Evolutionary conservation across 2,329 filamentous ascomycete genomes (phyloP).

Genomic region (Penicillium sp.): DNA sequence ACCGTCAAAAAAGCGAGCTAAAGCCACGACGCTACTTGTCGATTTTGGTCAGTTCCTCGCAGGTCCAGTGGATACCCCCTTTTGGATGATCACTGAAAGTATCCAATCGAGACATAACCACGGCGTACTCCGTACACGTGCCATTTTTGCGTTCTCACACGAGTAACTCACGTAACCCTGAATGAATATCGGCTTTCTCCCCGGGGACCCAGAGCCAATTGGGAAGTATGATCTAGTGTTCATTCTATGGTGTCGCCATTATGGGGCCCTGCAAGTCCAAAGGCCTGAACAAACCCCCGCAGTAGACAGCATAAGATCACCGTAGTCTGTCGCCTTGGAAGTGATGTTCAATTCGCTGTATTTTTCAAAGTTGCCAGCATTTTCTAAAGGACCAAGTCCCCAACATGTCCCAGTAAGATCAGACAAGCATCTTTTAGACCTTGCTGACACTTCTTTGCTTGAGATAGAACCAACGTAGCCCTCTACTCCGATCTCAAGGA

Average conservation of each 20-base stretch:
- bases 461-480: not conserved
- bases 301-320: not conserved
- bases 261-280: not conserved
- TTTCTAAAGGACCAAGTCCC: not conserved
- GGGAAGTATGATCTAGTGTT: not conserved
- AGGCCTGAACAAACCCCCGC: not conserved
- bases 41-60: too few species aligned
- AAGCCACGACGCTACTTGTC: not conserved
- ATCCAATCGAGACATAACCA: not conserved
- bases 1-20: not conserved
- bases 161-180: too few species aligned
- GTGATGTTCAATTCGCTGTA: not conserved
- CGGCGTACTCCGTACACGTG: not conserved
- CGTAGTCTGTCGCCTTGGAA: not conserved
- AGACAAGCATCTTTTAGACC: not conserved
- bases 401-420: not conserved
- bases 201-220: not conserved
- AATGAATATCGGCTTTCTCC: not conserved
- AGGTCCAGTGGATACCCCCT: not conserved
- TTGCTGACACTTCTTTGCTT: not conserved
- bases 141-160: too few species aligned
- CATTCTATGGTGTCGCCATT: not conserved
- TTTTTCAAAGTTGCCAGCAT: not conserved
- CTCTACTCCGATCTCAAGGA: slow-evolving; percentile 19
- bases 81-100: not conserved